Base-by-base conservation (phyloP, 2,329 filamentous ascomycete genomes). In the Sclerotinia glacialis region DNA sequence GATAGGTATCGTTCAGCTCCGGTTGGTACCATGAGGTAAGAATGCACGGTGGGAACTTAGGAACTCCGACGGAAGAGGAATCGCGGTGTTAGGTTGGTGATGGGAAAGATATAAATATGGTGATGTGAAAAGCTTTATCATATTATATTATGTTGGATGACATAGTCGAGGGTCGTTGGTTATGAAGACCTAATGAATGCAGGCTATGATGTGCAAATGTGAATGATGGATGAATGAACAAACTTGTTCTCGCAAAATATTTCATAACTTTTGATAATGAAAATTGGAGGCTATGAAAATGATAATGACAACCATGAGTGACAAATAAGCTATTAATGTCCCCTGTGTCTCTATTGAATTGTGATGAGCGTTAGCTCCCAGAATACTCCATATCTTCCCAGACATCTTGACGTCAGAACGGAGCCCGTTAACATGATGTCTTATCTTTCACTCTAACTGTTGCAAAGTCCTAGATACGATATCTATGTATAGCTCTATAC, bases 321-420 rank as follows among this genome's bases (percentile, higher is more conserved):
- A 23, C 44, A 60, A 47, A 37, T n/a, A 31, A 49, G 26, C 44
- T 49, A 60, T 37, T n/a, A 26, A 21, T 49, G 58, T 40, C 37
- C 37, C 37, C 37, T 40, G 37, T 40, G 37, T 49, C 58, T 37
- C 28, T 49, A 21, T 37, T 37, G 58, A 60, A 60, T 60, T 58
- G 54, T 58, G 54, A 58, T 58, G 54, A 44, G 23, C 58, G 21
- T 49, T 37, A 21, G 56, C 5, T 47, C 42, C 1, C 28, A 23
- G 23, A 23, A 34, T 23, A 23, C 18, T n/a, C 26, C 50, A 11
- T 60, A 18, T 47, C 9, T 60, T 60, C 42, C 34, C 21, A 60
- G 56, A 34, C 42, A 47, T 21, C 18, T 60, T 60, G 56, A 47
- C 56, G 56, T 60, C 42, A 60, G 42, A 34, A 46, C 42, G 42